Percentiles rank a stretch among this genome's conserved stretches.
Conservation (phyloP, 2,329 filamentous ascomycete genomes). For the Beauveria bassiana region DNA sequence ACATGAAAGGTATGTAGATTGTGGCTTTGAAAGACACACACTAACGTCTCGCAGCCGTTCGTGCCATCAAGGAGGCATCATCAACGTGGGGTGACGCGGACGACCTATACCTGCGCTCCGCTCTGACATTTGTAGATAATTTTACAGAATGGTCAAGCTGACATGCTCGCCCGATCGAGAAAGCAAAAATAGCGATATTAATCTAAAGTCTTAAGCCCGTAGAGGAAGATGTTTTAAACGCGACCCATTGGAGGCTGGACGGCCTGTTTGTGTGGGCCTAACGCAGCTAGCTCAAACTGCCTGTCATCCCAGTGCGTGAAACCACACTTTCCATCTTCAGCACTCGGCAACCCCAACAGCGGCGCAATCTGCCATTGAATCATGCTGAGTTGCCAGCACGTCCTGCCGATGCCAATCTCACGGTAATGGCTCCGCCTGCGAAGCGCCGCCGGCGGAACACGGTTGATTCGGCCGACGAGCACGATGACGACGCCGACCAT, state of each 20-base stretch:
- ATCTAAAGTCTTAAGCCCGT: too few relatives aligned
- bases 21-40: neutral
- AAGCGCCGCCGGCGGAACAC: conserved; percentile 53
- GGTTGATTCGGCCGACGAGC: conserved; percentile 41
- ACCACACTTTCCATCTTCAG: neutral
- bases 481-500: conserved; percentile 30
- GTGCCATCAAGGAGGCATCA: conserved; percentile 67
- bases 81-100: conserved; percentile 67
- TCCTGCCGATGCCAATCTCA: conserved; percentile 22
- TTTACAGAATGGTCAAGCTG: conserved; percentile 59
- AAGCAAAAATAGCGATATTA: neutral
- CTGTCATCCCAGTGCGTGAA: neutral
- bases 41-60: conserved; percentile 42
- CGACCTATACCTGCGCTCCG: conserved; percentile 57
- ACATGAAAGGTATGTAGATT: conserved; percentile 60
- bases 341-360: neutral
- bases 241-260: neutral
- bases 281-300: neutral
- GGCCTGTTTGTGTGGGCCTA: conserved; percentile 2
- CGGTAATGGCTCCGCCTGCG: conserved; percentile 48
- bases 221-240: neutral
- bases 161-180: neutral
- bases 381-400: conserved; percentile 17
- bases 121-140: conserved; percentile 64
- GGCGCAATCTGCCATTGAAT: conserved; percentile 3